Percentiles rank a stretch among this genome's conserved stretches.
phyloP scores from a whole-genome alignment of 352 stramenopile genomes.

The Aphanomyces euteiches region DNA sequence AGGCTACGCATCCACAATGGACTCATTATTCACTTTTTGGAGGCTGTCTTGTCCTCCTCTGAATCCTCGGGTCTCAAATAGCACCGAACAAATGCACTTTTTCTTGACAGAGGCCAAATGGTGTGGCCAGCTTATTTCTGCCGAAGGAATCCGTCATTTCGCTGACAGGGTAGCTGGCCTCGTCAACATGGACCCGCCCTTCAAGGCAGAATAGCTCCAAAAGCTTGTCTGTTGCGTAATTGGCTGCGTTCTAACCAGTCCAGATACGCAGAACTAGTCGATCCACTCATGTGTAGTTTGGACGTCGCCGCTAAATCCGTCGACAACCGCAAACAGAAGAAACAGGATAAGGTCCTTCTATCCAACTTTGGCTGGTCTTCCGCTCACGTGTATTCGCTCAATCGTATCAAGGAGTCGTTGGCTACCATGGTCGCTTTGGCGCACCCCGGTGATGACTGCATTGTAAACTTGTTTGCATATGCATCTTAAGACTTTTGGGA shows the following conservation, averaged over 20 bases:
- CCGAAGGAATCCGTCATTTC: constrained; percentile 16
- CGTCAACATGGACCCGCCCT: constrained; percentile 21
- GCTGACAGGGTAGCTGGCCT: constrained; percentile 27
- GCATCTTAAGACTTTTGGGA: too few species aligned
- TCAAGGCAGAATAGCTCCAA: constrained; percentile 25
- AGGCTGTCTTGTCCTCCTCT: neutral
- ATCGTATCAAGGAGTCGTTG: too few species aligned
- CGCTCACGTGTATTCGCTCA: too few species aligned
- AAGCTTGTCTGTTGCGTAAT: constrained; percentile 31
- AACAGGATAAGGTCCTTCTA: neutral
- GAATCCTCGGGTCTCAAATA: constrained; percentile 10
- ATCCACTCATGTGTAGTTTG: neutral
- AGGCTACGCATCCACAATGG: constrained; percentile 14
- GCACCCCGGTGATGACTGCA: too few species aligned
- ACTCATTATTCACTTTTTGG: constrained; percentile 9
- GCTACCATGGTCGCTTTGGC: too few species aligned
- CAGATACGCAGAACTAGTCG: neutral
- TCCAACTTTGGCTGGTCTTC: too few species aligned
- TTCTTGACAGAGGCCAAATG: constrained; percentile 21
- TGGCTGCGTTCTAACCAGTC: constrained; percentile 16
- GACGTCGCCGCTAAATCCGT: neutral
- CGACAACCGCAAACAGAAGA: neutral
- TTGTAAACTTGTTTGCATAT: too few species aligned
- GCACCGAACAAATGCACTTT: constrained; percentile 22
- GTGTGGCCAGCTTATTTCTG: constrained; percentile 28